A percentile compares a stretch with the other conserved stretches of the same genome.
phyloP scores from a whole-genome alignment of 1,284 basidiomycete species.

The Somion occarium region DNA sequence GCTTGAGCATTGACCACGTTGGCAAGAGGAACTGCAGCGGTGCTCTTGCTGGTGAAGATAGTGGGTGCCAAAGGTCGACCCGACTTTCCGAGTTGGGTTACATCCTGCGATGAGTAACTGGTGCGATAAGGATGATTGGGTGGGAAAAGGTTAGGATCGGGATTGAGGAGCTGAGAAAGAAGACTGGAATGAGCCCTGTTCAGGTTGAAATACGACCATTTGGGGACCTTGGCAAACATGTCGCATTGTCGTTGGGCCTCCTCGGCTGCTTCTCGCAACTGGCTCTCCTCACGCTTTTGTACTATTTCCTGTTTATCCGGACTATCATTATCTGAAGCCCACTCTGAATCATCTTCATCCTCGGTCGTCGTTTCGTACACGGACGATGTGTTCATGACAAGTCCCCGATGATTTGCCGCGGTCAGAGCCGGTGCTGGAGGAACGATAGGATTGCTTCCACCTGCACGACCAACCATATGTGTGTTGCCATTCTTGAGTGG shows the following conservation, averaged over 20 bases:
- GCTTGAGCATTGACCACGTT: constrained; percentile 47
- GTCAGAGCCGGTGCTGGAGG: neutral
- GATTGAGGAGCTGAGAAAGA: constrained; percentile 65
- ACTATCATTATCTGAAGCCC: constrained; percentile 50
- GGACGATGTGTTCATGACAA: constrained; percentile 29
- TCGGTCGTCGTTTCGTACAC: constrained; percentile 35
- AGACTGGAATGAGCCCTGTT: constrained; percentile 52
- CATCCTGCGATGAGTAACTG: constrained; percentile 46
- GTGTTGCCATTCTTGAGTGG: constrained; percentile 10
- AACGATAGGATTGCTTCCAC: neutral
- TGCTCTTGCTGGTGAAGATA: constrained; percentile 57
- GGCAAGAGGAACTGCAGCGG: constrained; percentile 58
- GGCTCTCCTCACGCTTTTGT: constrained; percentile 28
- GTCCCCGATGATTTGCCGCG: constrained; percentile 21
- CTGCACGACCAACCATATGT: neutral
- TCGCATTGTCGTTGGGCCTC: constrained; percentile 68
- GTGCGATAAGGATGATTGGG: constrained; percentile 52
- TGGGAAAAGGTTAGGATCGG: constrained; percentile 57
- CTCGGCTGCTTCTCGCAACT: constrained; percentile 41
- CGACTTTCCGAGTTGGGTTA: constrained; percentile 24
- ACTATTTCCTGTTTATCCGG: constrained; percentile 27
- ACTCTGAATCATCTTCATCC: constrained; percentile 46
- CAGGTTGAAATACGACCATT: constrained; percentile 58
- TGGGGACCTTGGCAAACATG: constrained; percentile 75
- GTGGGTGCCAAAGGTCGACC: constrained; percentile 12